phyloP scores from a whole-genome alignment of 2,329 filamentous ascomycete species.

The Corinectria fuckeliana region DNA sequence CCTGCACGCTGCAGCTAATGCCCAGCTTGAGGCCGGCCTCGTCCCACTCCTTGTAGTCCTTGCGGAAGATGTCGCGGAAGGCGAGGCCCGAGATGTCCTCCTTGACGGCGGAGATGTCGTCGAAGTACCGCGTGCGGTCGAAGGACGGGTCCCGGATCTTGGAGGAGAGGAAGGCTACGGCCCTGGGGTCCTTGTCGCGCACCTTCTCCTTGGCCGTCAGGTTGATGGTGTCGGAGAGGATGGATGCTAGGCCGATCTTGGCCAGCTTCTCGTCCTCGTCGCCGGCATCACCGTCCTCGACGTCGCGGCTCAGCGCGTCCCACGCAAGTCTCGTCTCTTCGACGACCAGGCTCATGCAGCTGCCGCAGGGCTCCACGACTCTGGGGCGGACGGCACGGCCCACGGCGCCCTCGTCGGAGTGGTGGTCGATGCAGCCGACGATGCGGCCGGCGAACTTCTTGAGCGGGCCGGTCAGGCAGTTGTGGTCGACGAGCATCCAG shows the following conservation, averaged over 20 bases:
- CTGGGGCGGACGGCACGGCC: conserved; percentile 57
- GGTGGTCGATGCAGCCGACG: conserved; percentile 77
- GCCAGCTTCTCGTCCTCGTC: conserved; percentile 65
- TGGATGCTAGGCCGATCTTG: conserved; percentile 70
- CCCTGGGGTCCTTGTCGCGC: conserved; percentile 64
- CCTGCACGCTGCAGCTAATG: conserved; percentile 69
- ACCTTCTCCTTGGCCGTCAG: conserved; percentile 70
- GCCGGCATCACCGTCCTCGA: conserved; percentile 31
- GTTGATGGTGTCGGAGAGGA: conserved; percentile 76
- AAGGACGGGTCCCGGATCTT: conserved; percentile 53
- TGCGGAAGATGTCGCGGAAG: conserved; percentile 73
- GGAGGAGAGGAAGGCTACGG: conserved; percentile 65
- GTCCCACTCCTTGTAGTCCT: conserved; percentile 85
- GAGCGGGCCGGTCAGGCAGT: conserved; percentile 70
- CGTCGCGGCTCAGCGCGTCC: conserved; percentile 53
- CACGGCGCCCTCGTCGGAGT: conserved; percentile 72
- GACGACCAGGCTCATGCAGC: conserved; percentile 74
- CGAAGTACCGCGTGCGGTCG: conserved; percentile 62
- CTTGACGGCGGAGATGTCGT: conserved; percentile 68
- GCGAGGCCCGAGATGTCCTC: conserved; percentile 67
- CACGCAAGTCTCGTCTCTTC: conserved; percentile 64
- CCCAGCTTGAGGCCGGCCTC: conserved; percentile 65
- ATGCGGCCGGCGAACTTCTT: conserved; percentile 59
- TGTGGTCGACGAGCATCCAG: conserved; percentile 84
- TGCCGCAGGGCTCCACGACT: conserved; percentile 71